Evolutionary conservation across 345 rosid genomes (phyloP).

Genomic region (Lumnitzera racemosa): DNA sequence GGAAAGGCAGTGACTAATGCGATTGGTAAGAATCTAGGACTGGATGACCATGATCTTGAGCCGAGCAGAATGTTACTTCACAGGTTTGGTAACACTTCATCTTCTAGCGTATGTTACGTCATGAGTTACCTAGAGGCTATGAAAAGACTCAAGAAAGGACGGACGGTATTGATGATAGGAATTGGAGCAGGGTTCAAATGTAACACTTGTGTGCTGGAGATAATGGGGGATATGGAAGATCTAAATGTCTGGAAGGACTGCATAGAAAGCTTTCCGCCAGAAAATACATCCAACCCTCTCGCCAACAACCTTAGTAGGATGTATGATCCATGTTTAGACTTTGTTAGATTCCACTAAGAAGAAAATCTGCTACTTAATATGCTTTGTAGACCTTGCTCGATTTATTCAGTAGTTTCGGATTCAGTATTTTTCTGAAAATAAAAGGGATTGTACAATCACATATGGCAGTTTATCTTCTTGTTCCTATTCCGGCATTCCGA

Average conservation of each 20-base stretch:
- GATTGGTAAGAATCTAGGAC: constrained; percentile 14
- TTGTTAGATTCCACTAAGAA: too few species aligned
- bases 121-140: constrained; percentile 28
- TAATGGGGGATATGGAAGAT: constrained; percentile 10
- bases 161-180: constrained; percentile 20
- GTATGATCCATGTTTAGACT: too few species aligned
- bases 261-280: constrained; percentile 15
- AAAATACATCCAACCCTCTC: constrained; percentile 10
- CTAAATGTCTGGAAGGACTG: constrained; percentile 22
- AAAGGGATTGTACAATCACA: too few species aligned
- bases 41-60: constrained; percentile 18
- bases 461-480: too few species aligned
- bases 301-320: constrained; percentile 10
- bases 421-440: too few species aligned
- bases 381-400: too few species aligned
- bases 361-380: too few species aligned
- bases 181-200: constrained; percentile 29
- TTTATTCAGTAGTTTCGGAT: too few species aligned
- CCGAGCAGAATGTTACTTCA: constrained; percentile 25
- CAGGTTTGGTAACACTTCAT: constrained; percentile 25
- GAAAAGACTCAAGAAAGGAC: constrained; percentile 23
- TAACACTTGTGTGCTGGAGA: constrained; percentile 25
- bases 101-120: constrained; percentile 21
- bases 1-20: constrained; percentile 21
- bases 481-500: too few species aligned